Percentiles rank a stretch among this genome's conserved stretches.
These are phyloP conservation scores for Dioszegia crocea DNA, from an alignment of 768 basidiomycete genomes.

Conservation along the genomic window DNA sequence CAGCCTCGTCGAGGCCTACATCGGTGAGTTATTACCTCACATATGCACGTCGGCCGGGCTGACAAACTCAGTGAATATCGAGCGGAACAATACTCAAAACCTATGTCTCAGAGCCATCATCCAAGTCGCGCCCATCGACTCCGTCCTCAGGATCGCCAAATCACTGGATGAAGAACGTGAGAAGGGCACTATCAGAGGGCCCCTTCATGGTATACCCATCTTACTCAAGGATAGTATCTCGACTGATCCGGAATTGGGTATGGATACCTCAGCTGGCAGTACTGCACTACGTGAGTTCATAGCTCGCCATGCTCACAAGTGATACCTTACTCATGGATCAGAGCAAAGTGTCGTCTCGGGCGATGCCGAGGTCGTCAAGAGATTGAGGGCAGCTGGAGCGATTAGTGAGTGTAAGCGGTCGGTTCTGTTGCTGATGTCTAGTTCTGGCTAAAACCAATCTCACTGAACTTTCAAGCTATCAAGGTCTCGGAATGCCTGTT, in stretches of 20 bases:
- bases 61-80: conserved; percentile 22
- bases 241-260: conserved; percentile 32
- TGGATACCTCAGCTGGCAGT: conserved; percentile 42
- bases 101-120: conserved; percentile 38
- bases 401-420: conserved; percentile 9
- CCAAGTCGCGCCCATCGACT: conserved; percentile 31
- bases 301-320: neutral
- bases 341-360: conserved; percentile 1
- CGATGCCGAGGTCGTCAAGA: neutral
- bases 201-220: conserved; percentile 43
- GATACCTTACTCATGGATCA: too few species aligned
- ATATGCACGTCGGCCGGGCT: neutral
- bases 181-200: conserved; percentile 9
- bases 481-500: conserved; percentile 20
- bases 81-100: conserved; percentile 29
- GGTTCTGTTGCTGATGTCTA: neutral
- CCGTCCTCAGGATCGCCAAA: conserved; percentile 27
- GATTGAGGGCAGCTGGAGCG: neutral
- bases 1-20: conserved; percentile 26
- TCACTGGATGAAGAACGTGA: conserved; percentile 27
- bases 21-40: too few species aligned
- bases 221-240: conserved; percentile 43
- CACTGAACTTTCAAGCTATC: conserved; percentile 30
- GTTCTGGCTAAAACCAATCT: conserved; percentile 40
- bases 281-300: conserved; percentile 9